phyloP scores from a whole-genome alignment of 352 stramenopile genomes.

The Pythium dissimile region DNA sequence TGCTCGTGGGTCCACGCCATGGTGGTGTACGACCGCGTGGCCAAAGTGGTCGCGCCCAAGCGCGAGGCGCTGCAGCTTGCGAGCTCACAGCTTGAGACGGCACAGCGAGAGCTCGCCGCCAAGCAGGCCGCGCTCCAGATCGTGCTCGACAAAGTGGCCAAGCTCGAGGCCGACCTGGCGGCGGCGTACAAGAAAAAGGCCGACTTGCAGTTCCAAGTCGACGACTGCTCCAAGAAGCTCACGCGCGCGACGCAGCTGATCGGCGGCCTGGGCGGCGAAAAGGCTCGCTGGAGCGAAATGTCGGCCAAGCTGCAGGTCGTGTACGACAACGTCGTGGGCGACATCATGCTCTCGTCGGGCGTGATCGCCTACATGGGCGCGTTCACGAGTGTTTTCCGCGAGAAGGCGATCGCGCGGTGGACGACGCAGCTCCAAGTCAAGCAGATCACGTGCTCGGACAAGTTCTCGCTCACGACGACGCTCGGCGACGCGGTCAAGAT shows the following conservation, averaged over 20 bases:
- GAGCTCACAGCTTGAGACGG: constrained; percentile 80
- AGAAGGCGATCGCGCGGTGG: constrained; percentile 88
- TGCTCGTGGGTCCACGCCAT: constrained; percentile 96
- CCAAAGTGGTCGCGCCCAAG: constrained; percentile 93
- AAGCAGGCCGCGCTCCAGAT: constrained; percentile 91
- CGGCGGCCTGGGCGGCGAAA: constrained; percentile 91
- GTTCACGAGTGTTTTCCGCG: constrained; percentile 91
- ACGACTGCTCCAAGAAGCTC: constrained; percentile 92
- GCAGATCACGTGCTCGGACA: constrained; percentile 77
- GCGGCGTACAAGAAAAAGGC: constrained; percentile 93
- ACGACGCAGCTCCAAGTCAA: constrained; percentile 51
- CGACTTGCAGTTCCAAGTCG: constrained; percentile 88
- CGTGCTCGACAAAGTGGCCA: constrained; percentile 90
- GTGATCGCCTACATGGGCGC: constrained; percentile 93
- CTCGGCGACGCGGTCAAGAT: constrained; percentile 92
- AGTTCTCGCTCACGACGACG: constrained; percentile 80
- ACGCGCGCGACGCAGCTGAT: constrained; percentile 92
- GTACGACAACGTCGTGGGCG: constrained; percentile 91
- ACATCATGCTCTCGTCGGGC: constrained; percentile 93
- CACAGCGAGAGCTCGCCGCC: constrained; percentile 78
- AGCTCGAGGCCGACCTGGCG: constrained; percentile 84
- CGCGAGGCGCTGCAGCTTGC: constrained; percentile 89
- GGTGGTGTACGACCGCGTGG: constrained; percentile 94
- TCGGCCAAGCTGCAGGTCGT: constrained; percentile 78
- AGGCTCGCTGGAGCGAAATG: constrained; percentile 91